A percentile compares a stretch with the other conserved stretches of the same genome.
Evolutionary conservation across 2,329 filamentous ascomycete genomes (phyloP).

Genomic region (Cladosporium sp.): DNA sequence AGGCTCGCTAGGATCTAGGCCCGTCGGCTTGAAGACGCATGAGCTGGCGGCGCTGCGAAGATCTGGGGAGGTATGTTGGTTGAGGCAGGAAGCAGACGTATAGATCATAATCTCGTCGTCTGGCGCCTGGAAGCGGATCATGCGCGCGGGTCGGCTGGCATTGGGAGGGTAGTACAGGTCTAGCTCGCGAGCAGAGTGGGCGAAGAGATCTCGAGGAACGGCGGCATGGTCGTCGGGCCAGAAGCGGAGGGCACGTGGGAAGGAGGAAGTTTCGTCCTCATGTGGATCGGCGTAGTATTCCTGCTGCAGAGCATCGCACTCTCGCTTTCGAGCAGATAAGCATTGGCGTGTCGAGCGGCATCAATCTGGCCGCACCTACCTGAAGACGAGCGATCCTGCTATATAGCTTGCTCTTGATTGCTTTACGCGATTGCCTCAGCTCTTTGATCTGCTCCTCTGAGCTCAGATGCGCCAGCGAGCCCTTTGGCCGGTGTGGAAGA

Average conservation of each 20-base stretch:
- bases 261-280: not conserved
- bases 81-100: constrained; percentile 10
- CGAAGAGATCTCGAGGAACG: constrained; percentile 5
- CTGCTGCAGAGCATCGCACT: constrained; percentile 1
- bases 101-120: not conserved
- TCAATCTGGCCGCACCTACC: not conserved
- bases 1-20: not conserved
- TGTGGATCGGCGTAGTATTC: not conserved
- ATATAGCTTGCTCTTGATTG: not conserved
- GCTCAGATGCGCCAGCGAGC: not conserved
- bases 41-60: not conserved
- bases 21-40: not conserved
- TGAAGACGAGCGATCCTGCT: not conserved
- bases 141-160: not conserved
- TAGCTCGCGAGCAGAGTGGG: not conserved
- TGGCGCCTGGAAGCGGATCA: not conserved
- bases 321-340: not conserved
- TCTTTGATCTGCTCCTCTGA: not conserved
- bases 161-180: not conserved
- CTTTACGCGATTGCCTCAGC: not conserved
- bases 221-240: not conserved
- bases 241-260: constrained; percentile 1
- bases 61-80: not conserved
- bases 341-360: not conserved
- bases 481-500: not conserved